Base-by-base conservation (phyloP, 805 yeast genomes). In the Candida quercuum region DNA sequence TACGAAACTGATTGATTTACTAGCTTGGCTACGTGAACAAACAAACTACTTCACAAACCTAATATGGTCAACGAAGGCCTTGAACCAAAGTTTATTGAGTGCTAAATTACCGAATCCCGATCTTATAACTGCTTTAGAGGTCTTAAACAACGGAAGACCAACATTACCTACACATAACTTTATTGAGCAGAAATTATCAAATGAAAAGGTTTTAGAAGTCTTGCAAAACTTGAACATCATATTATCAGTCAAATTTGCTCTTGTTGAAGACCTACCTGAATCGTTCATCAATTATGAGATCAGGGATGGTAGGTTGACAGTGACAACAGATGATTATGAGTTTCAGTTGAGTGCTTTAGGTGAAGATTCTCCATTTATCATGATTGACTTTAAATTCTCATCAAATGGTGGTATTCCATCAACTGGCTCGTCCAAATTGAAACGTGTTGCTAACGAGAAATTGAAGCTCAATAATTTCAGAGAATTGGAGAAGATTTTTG, bases 81-180 rank as follows among this genome's bases (percentile, higher is more conserved):
- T 84, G 18, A 85, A 80, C 45, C 74, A 78, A 36, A 76, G 81
- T n/a, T 60, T 85, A 45, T 74, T 87, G 1, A 85, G 88, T 21
- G 98, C 99, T 0, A 89, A 94, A 52, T 63, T 91, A 37, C 95
- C 96, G 5, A 86, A 87, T 57, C 93, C 96, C 0, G 99, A 93
- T 60, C 59, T 93, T 16, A 72, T 79, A 18, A 89, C 98, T 0
- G 86, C 95, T 1, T 64, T 91, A 47, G 94, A 91, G 54, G 96
- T 93, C 0, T 66, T 89, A 38, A 74, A 78, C 28, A 68, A 74
- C 28, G 95, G 95, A 4, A 66, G 82, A 43, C 96, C 97, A 1
- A 78, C 74, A 27, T 67, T 85, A 28, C 80, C 87, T 3, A 68
- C 82, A 0, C 78, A 82, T 54, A 72, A 72, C 46, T 74, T 77